Evolutionary conservation across 306 rosid genomes (phyloP).

Genomic region (Corylus heterophylla): DNA sequence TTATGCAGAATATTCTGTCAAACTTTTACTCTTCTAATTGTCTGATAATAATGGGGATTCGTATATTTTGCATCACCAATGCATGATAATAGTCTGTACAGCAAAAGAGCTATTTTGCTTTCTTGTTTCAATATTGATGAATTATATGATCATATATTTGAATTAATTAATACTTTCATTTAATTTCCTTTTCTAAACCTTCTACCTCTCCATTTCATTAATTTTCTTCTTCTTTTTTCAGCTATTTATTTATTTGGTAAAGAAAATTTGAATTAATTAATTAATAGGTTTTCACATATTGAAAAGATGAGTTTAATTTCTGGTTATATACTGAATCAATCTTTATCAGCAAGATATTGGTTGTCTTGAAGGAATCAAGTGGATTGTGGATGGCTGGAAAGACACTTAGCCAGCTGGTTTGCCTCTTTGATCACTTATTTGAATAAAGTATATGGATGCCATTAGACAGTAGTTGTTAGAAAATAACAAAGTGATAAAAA

Average conservation of each 20-base stretch:
- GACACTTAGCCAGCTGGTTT: conserved; percentile 28
- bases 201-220: not conserved
- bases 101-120: conserved; percentile 28
- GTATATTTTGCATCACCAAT: conserved; percentile 18
- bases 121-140: conserved; percentile 8
- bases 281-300: no score
- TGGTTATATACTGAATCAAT: no score
- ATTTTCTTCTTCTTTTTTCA: not conserved
- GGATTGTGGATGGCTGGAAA: conserved; percentile 33
- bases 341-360: not conserved
- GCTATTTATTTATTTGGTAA: no score
- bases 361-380: not conserved
- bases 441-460: not conserved
- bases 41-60: not conserved
- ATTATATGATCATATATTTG: not conserved
- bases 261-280: no score
- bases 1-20: no score
- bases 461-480: not conserved
- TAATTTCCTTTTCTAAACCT: not conserved
- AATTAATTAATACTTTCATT: not conserved
- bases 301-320: no score
- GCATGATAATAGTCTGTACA: conserved; percentile 30
- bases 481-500: not conserved
- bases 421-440: not conserved
- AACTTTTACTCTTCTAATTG: not conserved